Percentiles rank a stretch among this genome's conserved stretches.
Evolutionary conservation across 352 stramenopile species (phyloP).

Genomic region (Pythium pectinolyticum): DNA sequence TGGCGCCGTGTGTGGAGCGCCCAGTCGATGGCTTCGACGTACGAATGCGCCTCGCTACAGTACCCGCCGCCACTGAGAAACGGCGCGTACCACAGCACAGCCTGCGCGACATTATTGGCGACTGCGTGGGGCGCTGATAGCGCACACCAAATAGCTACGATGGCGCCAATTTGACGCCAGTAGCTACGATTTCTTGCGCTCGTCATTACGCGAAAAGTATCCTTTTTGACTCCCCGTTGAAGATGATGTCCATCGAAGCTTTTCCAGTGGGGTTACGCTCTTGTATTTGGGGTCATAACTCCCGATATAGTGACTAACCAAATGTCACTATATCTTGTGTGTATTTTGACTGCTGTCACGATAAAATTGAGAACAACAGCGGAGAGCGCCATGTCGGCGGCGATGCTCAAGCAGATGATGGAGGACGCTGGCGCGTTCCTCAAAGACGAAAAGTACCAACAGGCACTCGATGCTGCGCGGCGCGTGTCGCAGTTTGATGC

Average conservation of each 20-base stretch:
- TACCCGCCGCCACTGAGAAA: conserved; percentile 92
- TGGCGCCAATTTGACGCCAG: neutral
- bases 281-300: neutral
- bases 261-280: neutral
- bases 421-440: conserved; percentile 67
- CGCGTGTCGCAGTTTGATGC: conserved; percentile 76
- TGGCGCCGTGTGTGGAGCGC: conserved; percentile 30
- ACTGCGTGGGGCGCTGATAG: neutral
- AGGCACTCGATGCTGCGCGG: conserved; percentile 62
- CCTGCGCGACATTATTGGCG: conserved; percentile 22
- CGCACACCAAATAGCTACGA: neutral
- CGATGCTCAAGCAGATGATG: conserved; percentile 77
- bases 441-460: conserved; percentile 73
- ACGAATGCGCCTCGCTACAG: conserved; percentile 90
- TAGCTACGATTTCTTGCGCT: neutral
- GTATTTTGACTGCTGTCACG: conserved; percentile 13
- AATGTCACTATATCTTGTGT: neutral
- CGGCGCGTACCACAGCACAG: conserved; percentile 87
- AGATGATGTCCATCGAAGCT: conserved; percentile 1
- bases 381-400: conserved; percentile 48
- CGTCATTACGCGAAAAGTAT: neutral
- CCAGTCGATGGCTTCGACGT: conserved; percentile 65
- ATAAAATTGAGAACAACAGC: neutral
- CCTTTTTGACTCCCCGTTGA: neutral
- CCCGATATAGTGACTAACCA: neutral